These are phyloP conservation scores for Trametes sp. DNA, from an alignment of 1,284 basidiomycete genomes.

Conservation along the genomic window DNA sequence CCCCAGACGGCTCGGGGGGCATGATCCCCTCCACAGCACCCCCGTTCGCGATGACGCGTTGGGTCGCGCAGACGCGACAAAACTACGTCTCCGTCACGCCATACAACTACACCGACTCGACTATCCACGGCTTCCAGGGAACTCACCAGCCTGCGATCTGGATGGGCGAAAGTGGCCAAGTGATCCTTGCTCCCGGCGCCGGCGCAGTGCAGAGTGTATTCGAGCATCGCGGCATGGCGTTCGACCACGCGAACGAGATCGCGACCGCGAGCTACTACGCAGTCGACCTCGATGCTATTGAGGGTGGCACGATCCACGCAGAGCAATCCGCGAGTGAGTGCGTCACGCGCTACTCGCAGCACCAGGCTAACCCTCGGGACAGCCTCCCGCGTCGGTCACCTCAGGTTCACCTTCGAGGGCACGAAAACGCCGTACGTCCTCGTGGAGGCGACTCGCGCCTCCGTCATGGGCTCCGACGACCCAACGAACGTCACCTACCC, in stretches of 20 bases:
- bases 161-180: conserved; percentile 86
- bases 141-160: conserved; percentile 89
- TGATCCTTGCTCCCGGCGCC: conserved; percentile 69
- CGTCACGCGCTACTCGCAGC: neutral
- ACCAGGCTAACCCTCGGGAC: conserved; percentile 5
- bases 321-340: conserved; percentile 77
- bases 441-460: conserved; percentile 73
- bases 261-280: conserved; percentile 74
- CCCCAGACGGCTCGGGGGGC: conserved; percentile 74
- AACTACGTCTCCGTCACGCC: conserved; percentile 82
- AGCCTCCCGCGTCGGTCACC: conserved; percentile 83
- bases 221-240: conserved; percentile 66
- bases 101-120: conserved; percentile 73
- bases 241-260: conserved; percentile 66
- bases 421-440: conserved; percentile 65
- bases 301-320: conserved; percentile 59
- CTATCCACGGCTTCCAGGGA: conserved; percentile 78
- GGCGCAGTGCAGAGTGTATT: conserved; percentile 60
- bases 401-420: conserved; percentile 73
- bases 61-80: conserved; percentile 75
- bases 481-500: conserved; percentile 70
- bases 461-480: conserved; percentile 65
- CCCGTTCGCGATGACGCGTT: conserved; percentile 84
- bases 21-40: conserved; percentile 77
- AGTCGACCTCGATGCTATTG: conserved; percentile 61